Base-by-base conservation (phyloP, 768 basidiomycete species). In the Daedaleopsis sinensis region DNA sequence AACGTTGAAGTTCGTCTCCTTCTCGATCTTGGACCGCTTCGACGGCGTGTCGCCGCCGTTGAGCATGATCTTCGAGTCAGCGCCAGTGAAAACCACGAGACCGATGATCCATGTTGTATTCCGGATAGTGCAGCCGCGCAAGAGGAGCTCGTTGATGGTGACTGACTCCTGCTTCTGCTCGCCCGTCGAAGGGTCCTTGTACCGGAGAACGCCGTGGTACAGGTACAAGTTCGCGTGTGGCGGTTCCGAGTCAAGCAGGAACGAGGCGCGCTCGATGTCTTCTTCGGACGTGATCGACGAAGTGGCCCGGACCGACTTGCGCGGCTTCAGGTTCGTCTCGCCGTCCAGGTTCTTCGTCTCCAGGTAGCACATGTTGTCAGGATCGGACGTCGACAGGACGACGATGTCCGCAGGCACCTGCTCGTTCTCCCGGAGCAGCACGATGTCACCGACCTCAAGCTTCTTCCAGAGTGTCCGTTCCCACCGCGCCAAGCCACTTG, bases 281-380 rank as follows among this genome's bases (percentile, higher is more conserved):
- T 96, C 95, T 71, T 98, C 96, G 2, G 88, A 89, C 13, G 78
- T 72, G 64, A 97, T 90, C 43, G 78, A 74, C 21, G 89, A 81
- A 0, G 96, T 96, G 1, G 90, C 92, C 51, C 80, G 85, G 53
- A 94, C 73, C 8, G 91, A 84, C 71, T 81, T 86, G 21, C 96
- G 85, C 7, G 89, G 87, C 76, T 99, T 99, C 68, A 98, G 78
- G 72, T 98, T 98, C 49, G 96, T 98, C 77, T 98, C 96, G 1
- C 96, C 96, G 67, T 98, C 96, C 57, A 98, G 76, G 71, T 98
- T 98, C 82, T 98, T 98, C 48, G 96, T 98, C 80, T 98, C 96
- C 55, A 98, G 81, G 69, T 94, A 99, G 73, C 96, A 97, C 75
- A 94, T 78, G 12, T 93, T 90, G 64, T 97, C 95, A 2, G 92